Percentiles rank a stretch among this genome's conserved stretches.
Conservation (phyloP, 306 rosid species). For the Lupinus albus region DNA sequence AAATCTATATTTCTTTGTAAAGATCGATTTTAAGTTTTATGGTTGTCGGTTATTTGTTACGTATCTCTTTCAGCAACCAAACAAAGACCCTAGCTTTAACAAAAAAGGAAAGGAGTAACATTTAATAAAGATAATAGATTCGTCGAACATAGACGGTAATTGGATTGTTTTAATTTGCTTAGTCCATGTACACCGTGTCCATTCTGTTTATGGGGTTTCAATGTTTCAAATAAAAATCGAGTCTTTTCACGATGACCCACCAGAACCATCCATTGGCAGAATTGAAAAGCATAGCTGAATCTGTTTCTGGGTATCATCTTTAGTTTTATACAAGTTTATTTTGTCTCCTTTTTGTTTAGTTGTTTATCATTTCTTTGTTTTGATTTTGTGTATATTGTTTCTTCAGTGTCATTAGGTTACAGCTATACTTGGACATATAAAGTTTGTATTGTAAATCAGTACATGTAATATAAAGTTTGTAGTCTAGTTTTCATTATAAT, state of each 20-base stretch:
- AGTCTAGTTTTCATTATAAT: too few relatives aligned
- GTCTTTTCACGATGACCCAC: conserved; percentile 42
- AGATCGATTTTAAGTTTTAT: neutral
- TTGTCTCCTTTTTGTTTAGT: too few relatives aligned
- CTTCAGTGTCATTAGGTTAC: too few relatives aligned
- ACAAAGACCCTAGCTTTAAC: neutral
- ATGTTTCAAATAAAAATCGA: conserved; percentile 13
- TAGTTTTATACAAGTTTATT: neutral
- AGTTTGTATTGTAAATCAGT: too few relatives aligned
- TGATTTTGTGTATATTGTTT: neutral
- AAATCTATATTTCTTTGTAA: neutral
- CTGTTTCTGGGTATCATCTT: conserved; percentile 42
- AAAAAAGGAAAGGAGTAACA: too few relatives aligned
- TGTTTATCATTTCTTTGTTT: neutral
- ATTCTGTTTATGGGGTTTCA: conserved; percentile 17
- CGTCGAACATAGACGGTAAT: conserved; percentile 50
- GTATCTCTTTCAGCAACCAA: conserved; percentile 18
- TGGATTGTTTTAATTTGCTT: neutral
- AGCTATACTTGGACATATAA: too few relatives aligned
- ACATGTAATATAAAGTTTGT: too few relatives aligned
- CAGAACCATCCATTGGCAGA: conserved; percentile 69
- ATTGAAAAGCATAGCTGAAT: conserved; percentile 47
- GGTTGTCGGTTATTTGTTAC: neutral
- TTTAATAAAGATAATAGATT: conserved; percentile 8
- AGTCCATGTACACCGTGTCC: neutral